These are phyloP conservation scores for Dentipellis sp. DNA, from an alignment of 768 basidiomycete species.

Conservation along the genomic window DNA sequence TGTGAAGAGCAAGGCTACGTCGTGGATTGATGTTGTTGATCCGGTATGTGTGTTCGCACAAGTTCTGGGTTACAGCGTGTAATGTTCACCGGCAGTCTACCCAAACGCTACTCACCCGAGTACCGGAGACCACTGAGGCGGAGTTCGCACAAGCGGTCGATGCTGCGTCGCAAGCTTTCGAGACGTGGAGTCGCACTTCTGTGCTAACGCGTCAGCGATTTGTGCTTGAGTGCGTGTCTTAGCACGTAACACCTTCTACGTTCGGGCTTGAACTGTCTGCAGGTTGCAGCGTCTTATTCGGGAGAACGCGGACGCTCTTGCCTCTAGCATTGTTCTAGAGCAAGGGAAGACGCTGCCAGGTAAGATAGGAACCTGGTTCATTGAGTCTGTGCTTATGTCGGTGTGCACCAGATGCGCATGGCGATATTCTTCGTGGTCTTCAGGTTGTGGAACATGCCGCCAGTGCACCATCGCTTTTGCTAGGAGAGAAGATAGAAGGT, in stretches of 20 bases:
- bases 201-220: slow-evolving; percentile 83
- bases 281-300: slow-evolving; percentile 87
- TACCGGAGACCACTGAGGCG: slow-evolving; percentile 75
- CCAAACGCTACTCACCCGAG: slow-evolving; percentile 80
- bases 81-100: slow-evolving; percentile 49
- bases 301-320: slow-evolving; percentile 78
- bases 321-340: slow-evolving; percentile 84
- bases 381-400: neutral
- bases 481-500: slow-evolving; percentile 93
- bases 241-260: neutral
- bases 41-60: slow-evolving; percentile 46
- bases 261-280: neutral
- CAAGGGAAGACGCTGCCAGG: slow-evolving; percentile 92
- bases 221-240: slow-evolving; percentile 70
- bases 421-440: slow-evolving; percentile 86
- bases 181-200: slow-evolving; percentile 81
- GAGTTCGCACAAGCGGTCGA: slow-evolving; percentile 83
- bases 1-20: slow-evolving; percentile 63
- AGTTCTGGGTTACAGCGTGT: neutral
- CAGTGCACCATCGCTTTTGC: slow-evolving; percentile 73
- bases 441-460: slow-evolving; percentile 82
- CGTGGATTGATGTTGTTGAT: slow-evolving; percentile 86
- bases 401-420: slow-evolving; percentile 70
- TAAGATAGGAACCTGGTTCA: slow-evolving; percentile 21
- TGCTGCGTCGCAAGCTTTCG: slow-evolving; percentile 78